Conservation (phyloP, 306 rosid genomes). For the Herpetospermum pedunculosum region DNA sequence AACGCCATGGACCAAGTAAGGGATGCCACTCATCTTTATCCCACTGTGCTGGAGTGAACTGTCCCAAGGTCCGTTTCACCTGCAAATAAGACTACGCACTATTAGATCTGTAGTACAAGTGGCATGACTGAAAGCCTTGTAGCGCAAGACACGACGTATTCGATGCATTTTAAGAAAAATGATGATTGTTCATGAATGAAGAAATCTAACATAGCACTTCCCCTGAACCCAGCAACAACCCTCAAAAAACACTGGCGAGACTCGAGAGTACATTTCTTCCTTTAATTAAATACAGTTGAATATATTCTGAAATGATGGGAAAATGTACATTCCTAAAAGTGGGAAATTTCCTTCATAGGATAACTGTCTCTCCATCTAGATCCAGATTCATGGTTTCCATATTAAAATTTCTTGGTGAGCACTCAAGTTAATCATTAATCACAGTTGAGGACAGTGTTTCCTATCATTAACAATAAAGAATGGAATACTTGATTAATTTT, state of each 20-base stretch:
- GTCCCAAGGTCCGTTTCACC: conserved; percentile 87
- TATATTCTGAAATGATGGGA: neutral
- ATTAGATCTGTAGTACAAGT: neutral
- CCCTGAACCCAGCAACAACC: neutral
- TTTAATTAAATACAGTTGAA: neutral
- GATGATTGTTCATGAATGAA: neutral
- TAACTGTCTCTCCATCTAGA: neutral
- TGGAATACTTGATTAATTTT: neutral
- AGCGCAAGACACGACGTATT: neutral
- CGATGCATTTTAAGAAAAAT: neutral
- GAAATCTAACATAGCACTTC: neutral
- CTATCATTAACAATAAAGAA: neutral
- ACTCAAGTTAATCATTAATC: neutral
- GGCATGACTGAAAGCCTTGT: neutral
- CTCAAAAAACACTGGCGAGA: neutral
- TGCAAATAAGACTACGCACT: conserved; percentile 18
- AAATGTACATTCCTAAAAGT: neutral
- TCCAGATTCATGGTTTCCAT: neutral
- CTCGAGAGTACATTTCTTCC: neutral
- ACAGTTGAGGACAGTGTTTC: neutral
- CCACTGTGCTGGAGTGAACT: conserved; percentile 96
- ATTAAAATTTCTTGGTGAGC: neutral
- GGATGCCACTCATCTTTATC: conserved; percentile 99
- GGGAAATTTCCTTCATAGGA: neutral
- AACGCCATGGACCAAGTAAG: conserved; percentile 94